These are phyloP conservation scores for Bruguiera gymnorhiza DNA, from an alignment of 345 rosid genomes.

Conservation along the genomic window DNA sequence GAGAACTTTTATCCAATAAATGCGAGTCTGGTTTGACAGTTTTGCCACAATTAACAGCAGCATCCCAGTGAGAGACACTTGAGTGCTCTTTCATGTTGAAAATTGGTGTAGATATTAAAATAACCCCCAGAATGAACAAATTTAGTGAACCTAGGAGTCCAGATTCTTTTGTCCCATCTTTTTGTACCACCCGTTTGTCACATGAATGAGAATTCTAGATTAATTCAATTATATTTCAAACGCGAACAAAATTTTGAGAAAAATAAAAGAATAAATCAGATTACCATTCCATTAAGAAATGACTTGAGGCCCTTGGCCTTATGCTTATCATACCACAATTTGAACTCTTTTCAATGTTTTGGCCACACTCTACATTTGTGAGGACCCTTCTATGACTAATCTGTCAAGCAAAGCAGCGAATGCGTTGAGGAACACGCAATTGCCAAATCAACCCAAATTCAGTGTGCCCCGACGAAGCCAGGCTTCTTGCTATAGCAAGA, in stretches of 20 bases:
- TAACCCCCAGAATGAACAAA: slow-evolving; percentile 72
- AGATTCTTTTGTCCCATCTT: slow-evolving; percentile 82
- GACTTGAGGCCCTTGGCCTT: slow-evolving; percentile 78
- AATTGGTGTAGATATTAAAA: slow-evolving; percentile 77
- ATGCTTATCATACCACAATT: slow-evolving; percentile 84
- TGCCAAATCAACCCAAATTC: too few relatives aligned
- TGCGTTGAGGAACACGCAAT: too few relatives aligned
- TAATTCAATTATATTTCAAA: slow-evolving; percentile 13
- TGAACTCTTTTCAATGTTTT: slow-evolving; percentile 91
- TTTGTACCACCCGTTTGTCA: slow-evolving; percentile 89
- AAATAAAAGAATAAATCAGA: not conserved
- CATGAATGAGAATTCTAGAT: slow-evolving; percentile 36
- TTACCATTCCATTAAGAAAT: slow-evolving; percentile 90
- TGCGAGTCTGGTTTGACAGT: slow-evolving; percentile 82
- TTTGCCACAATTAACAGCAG: slow-evolving; percentile 84
- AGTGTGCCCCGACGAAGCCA: too few relatives aligned
- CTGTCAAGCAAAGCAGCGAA: too few relatives aligned
- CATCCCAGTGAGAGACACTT: slow-evolving; percentile 88
- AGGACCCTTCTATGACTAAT: too few relatives aligned
- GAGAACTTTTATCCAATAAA: slow-evolving; percentile 46
- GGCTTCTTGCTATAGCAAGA: too few relatives aligned
- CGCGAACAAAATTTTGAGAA: not conserved
- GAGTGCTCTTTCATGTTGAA: slow-evolving; percentile 64
- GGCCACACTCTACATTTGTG: slow-evolving; percentile 26
- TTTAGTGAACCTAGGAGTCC: slow-evolving; percentile 99